phyloP scores from a whole-genome alignment of 164 flowering plant species.

The Umbellularia californica region DNA sequence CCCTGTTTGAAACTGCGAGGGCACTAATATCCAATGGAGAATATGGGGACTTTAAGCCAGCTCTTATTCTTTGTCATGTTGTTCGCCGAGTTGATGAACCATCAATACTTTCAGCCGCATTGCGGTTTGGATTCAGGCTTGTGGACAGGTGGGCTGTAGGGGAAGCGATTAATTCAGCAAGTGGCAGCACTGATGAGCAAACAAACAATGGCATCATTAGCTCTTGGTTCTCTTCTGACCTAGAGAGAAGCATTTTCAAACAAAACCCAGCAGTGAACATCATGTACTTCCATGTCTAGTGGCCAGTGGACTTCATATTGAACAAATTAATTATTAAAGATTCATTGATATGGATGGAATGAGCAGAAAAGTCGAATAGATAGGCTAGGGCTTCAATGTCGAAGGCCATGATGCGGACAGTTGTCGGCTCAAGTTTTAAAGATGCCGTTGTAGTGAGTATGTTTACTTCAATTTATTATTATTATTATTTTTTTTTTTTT shows the following conservation, averaged over 20 bases:
- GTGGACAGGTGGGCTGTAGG: constrained; percentile 62
- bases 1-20: constrained; percentile 73
- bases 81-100: constrained; percentile 80
- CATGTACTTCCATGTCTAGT: constrained; percentile 44
- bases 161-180: constrained; percentile 15
- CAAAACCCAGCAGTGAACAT: constrained; percentile 58
- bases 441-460: not conserved
- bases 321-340: not conserved
- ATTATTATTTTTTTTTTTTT: too few species aligned
- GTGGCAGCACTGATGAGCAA: not conserved
- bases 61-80: constrained; percentile 76
- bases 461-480: too few species aligned
- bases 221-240: constrained; percentile 50
- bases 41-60: constrained; percentile 28
- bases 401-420: not conserved
- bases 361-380: too few species aligned
- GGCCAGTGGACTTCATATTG: not conserved
- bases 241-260: constrained; percentile 17
- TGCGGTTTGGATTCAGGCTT: constrained; percentile 56
- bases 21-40: constrained; percentile 37
- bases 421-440: not conserved
- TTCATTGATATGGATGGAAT: too few species aligned
- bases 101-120: constrained; percentile 72
- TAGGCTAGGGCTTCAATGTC: not conserved
- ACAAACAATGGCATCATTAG: constrained; percentile 26